Conservation (phyloP, 225 moss, liverwort and hornwort genomes). For the Pseudisothecium myosuroides region DNA sequence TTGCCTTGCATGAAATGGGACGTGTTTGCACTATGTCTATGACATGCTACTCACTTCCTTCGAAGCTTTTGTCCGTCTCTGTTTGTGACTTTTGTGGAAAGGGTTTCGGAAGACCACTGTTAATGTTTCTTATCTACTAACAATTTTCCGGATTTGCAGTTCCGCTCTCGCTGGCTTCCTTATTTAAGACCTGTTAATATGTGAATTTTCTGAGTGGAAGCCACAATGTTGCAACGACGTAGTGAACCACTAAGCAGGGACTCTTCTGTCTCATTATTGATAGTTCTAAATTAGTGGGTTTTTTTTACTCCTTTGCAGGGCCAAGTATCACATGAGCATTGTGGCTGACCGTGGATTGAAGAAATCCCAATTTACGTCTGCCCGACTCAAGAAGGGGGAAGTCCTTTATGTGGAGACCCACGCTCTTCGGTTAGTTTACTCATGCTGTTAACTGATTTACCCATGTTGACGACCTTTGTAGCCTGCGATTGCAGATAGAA, state of each 20-base stretch:
- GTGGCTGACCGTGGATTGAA: constrained; percentile 93
- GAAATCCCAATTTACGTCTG: constrained; percentile 91
- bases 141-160: background rate
- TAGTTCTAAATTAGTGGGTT: background rate
- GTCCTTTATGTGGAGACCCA: constrained; percentile 91
- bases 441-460: background rate
- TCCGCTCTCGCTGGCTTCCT: background rate
- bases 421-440: constrained; percentile 40
- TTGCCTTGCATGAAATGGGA: background rate
- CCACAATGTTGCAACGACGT: background rate
- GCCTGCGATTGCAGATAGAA: constrained; percentile 13
- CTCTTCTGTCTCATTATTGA: background rate
- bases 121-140: background rate
- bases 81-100: background rate
- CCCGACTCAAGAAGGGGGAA: constrained; percentile 89
- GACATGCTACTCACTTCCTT: background rate
- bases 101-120: background rate
- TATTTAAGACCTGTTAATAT: background rate
- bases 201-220: background rate
- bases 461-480: background rate
- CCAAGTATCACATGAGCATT: constrained; percentile 93
- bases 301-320: constrained; percentile 14
- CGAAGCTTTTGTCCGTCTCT: background rate
- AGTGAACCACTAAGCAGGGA: background rate
- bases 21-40: background rate